Evolutionary conservation across 305 asterid species (phyloP), one percentile per base, ranked within the genome.

Genomic region (Fraxinus floribunda): DNA sequence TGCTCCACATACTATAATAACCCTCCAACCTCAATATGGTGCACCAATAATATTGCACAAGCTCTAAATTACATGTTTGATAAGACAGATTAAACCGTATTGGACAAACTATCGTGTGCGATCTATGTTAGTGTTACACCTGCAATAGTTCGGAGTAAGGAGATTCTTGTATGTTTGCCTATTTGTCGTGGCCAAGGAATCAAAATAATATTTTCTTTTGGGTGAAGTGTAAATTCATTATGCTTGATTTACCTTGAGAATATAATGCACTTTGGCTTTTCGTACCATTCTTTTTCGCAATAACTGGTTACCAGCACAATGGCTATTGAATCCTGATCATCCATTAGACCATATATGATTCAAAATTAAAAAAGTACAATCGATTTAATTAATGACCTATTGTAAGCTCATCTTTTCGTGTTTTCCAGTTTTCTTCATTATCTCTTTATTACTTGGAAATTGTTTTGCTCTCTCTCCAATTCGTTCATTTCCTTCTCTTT

Each of bases 21-120:
- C 84, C 46, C 83, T 82, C 7, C 81, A 76, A 64, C 84, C 87
- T 20, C 85, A 81, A 38, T 49, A 81, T 85, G 87, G 85, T 15
- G 87, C 87, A 73, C 85, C 83, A 0, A 35, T 85, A 29, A 66
- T 76, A 26, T 72, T 85, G 39, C 78, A 7, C 22, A 81, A 60
- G 46, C 36, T 39, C 68, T 44, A 57, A 18, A n/a, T n/a, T 16
- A 57, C 9, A 57, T 57, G 60, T 49, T 49, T 15, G 7, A 15
- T 11, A 11, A 3, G 5, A 15, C 1, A 3, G 55, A 49, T 3
- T 49, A 49, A 4, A 15, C 18, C 0, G 18, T 15, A 49, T 49
- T 15, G 18, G 60, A 46, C 57, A 13, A 0, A 46, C 18, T 5
- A 46, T 46, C 1, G 0, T 9, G 18, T 46, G 5, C 18, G 7